A percentile compares a stretch with the other conserved stretches of the same genome.
Conservation (phyloP, 345 rosid genomes). For the Toxicodendron radicans region DNA sequence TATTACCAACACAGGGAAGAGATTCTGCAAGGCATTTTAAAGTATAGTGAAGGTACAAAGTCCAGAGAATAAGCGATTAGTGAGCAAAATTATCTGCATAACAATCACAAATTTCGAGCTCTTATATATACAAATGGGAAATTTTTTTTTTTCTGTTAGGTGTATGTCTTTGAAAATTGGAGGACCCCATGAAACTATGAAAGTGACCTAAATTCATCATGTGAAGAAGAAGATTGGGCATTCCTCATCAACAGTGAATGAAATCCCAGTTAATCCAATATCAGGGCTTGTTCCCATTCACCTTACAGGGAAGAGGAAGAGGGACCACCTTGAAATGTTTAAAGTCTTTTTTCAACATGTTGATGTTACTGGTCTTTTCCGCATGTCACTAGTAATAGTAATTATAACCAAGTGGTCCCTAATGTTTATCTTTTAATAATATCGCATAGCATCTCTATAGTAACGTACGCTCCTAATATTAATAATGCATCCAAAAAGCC, state of each 20-base stretch:
- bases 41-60: neutral
- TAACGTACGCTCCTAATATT: neutral
- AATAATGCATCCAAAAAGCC: neutral
- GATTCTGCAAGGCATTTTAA: neutral
- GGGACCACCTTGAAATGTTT: slow-evolving; percentile 5
- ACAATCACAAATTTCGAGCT: too few relatives aligned
- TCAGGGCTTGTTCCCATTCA: neutral
- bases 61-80: neutral
- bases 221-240: neutral
- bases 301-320: neutral
- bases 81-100: neutral
- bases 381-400: neutral
- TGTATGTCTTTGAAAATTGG: too few relatives aligned
- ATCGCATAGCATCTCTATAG: neutral
- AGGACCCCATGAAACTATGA: too few relatives aligned
- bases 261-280: neutral
- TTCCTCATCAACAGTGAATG: neutral
- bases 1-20: neutral
- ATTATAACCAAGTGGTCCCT: neutral
- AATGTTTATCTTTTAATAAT: neutral
- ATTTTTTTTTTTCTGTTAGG: too few relatives aligned
- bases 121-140: too few relatives aligned
- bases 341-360: neutral
- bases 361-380: neutral
- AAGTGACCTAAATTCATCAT: too few relatives aligned